Evolutionary conservation across 192 early-diverging fungal species (phyloP), one percentile per base, ranked within the genome.

Genomic region (Podila verticillata): DNA sequence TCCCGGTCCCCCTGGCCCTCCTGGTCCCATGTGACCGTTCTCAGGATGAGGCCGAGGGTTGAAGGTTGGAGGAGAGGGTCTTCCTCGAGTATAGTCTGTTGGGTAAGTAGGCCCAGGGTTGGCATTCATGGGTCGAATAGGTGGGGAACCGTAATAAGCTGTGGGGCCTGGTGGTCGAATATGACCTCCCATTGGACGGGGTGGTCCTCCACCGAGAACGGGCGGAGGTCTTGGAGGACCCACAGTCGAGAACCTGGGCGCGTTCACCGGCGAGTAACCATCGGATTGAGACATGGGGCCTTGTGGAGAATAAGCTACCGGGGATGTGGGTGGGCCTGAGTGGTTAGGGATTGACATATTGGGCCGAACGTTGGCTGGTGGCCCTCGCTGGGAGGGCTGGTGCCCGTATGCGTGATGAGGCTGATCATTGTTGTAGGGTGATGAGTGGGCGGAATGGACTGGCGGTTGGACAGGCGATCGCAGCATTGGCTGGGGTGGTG

Each of bases 121-220:
- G 28, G 61, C 2, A 34, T 58, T 61, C 66, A 72, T 68, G 28
- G 77, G 77, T 31, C 77, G 69, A 19, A 68, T 64, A 5, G 70
- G 65, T 13, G 77, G 48, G 6, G 77, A 54, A 24, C 66, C 61
- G 9, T 72, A 80, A 20, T 80, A 72, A 26, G 65, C 65, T 54
- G 65, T 31, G 17, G 61, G 54, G n/a, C 77, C 77, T 24, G 77
- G 77, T 13, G 70, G 70, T 68, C 77, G 60, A 7, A 72, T 68
- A 17, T 44, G 51, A 15, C 64, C 35, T 10, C 75, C 77, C 19
- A 35, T 39, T 15, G 77, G 70, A 54, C 77, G 77, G 20, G 72
- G 35, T 5, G 75, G 69, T 19, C 75, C 69, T 20, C 75, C 69
- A 20, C 48, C 64, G 9, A 48, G 34, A 5, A 54, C 51, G 17